These are phyloP conservation scores for Globisporangium polare DNA, from an alignment of 352 stramenopile genomes.

Conservation along the genomic window DNA sequence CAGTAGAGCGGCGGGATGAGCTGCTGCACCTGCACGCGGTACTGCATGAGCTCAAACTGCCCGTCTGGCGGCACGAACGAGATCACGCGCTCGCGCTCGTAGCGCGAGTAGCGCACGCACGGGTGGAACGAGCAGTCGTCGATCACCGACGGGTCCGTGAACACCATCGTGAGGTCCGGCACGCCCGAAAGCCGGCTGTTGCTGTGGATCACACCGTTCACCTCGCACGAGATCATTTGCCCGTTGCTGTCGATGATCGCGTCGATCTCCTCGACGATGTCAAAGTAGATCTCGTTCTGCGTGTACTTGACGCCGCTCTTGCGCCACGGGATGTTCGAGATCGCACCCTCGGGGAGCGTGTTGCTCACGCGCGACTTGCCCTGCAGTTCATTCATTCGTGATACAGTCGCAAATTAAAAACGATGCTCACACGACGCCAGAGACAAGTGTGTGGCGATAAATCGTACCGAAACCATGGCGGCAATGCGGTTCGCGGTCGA, in stretches of 20 bases:
- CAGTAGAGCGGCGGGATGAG: constrained; percentile 87
- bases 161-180: constrained; percentile 96
- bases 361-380: constrained; percentile 91
- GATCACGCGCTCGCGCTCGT: constrained; percentile 94
- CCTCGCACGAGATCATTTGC: constrained; percentile 92
- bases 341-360: constrained; percentile 87
- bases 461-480: constrained; percentile 72
- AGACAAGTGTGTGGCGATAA: not conserved
- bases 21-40: constrained; percentile 80
- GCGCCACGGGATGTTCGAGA: constrained; percentile 97
- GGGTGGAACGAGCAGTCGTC: constrained; percentile 98
- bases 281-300: constrained; percentile 98
- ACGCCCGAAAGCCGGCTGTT: constrained; percentile 95
- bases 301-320: constrained; percentile 95
- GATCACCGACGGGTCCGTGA: constrained; percentile 95
- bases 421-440: too few species aligned
- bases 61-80: constrained; percentile 98
- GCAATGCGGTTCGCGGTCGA: constrained; percentile 91
- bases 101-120: constrained; percentile 96
- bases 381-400: constrained; percentile 13
- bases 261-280: constrained; percentile 98
- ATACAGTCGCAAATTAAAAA: not conserved
- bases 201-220: constrained; percentile 93
- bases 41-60: constrained; percentile 93
- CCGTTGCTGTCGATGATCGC: constrained; percentile 93